Conservation (phyloP, 2,329 filamentous ascomycete species). For the Colletotrichum graminicola region DNA sequence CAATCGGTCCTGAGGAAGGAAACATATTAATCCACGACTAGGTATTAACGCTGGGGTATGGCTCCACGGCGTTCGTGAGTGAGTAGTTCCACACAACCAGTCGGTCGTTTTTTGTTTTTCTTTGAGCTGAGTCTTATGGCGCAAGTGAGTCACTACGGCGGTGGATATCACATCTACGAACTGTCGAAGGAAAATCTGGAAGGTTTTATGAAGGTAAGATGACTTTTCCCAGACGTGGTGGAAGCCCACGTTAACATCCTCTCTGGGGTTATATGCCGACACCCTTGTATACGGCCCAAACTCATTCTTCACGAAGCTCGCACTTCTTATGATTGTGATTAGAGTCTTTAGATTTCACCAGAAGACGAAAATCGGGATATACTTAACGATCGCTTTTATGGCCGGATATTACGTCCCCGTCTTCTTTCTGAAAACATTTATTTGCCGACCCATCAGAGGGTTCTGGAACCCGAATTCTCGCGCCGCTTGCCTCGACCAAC, state of each 20-base stretch:
- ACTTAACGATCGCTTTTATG: constrained; percentile 53
- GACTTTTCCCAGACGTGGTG: accelerated
- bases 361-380: constrained; percentile 54
- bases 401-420: constrained; percentile 50
- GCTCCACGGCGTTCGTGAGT: constrained; percentile 46
- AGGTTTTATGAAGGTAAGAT: constrained; percentile 52
- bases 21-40: constrained; percentile 31
- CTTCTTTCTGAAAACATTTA: constrained; percentile 54
- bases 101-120: too few species aligned
- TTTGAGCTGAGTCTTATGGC: neutral
- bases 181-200: constrained; percentile 48
- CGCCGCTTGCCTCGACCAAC: constrained; percentile 53
- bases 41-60: constrained; percentile 49
- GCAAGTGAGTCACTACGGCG: constrained; percentile 49
- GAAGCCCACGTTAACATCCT: neutral
- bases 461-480: constrained; percentile 53
- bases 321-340: constrained; percentile 57
- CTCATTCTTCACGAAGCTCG: constrained; percentile 55
- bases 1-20: accelerated
- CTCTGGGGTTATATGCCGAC: constrained; percentile 51
- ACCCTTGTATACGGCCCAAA: constrained; percentile 61
- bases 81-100: neutral
- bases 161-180: constrained; percentile 52
- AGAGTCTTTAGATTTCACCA: constrained; percentile 57
- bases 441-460: constrained; percentile 55